A percentile compares a stretch with the other conserved stretches of the same genome.
phyloP scores from a whole-genome alignment of 805 yeast genomes.

The Saccharomycopsis sp. region DNA sequence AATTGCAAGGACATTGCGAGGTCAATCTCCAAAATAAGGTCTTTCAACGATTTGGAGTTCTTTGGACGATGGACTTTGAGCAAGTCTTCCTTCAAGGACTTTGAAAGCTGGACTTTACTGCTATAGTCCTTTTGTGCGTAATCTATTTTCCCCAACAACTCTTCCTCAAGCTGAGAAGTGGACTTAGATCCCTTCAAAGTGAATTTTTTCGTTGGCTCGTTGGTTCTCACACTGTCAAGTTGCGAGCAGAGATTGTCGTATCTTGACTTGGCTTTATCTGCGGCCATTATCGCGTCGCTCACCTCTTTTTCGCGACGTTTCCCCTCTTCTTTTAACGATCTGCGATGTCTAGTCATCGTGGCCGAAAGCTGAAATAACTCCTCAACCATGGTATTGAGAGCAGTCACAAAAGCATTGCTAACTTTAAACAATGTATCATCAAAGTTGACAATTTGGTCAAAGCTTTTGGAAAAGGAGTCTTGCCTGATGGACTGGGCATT shows the following conservation, averaged over 20 bases:
- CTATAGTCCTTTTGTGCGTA: conserved; percentile 83
- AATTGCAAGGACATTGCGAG: conserved; percentile 84
- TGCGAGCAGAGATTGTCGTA: conserved; percentile 81
- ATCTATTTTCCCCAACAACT: conserved; percentile 70
- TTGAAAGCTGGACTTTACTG: conserved; percentile 65
- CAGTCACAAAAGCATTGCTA: conserved; percentile 68
- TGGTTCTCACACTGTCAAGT: conserved; percentile 68
- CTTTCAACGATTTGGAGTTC: conserved; percentile 61
- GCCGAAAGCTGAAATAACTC: conserved; percentile 68
- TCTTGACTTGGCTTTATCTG: conserved; percentile 79
- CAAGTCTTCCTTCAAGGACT: conserved; percentile 66
- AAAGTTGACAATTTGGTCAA: conserved; percentile 63
- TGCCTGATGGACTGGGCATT: conserved; percentile 39
- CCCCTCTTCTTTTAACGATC: conserved; percentile 74
- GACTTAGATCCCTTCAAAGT: conserved; percentile 74
- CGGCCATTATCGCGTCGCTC: conserved; percentile 69
- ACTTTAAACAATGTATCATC: conserved; percentile 74
- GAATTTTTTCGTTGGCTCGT: conserved; percentile 80
- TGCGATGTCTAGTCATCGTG: conserved; percentile 67
- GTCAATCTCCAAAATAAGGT: conserved; percentile 79
- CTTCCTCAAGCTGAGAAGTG: conserved; percentile 85
- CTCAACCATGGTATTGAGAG: conserved; percentile 78
- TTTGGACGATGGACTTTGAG: conserved; percentile 71
- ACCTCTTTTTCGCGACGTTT: conserved; percentile 79
- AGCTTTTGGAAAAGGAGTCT: conserved; percentile 59